Conservation (phyloP, 2,329 filamentous ascomycete genomes). For the Claviceps sp. region DNA sequence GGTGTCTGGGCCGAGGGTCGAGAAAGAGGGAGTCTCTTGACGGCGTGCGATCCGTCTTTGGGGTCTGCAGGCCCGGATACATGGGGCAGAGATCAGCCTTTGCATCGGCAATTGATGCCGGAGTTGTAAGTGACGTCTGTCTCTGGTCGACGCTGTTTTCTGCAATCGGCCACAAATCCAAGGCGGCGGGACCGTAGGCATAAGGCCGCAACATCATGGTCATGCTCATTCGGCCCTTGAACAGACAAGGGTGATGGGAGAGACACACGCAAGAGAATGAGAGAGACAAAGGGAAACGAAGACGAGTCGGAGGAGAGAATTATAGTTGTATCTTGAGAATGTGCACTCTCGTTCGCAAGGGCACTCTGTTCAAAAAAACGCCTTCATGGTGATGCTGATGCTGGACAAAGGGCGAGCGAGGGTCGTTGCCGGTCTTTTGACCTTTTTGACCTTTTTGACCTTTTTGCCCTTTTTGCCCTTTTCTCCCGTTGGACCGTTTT, state of each 20-base stretch:
- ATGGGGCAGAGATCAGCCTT: slow-evolving; percentile 15
- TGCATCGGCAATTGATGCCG: slow-evolving; percentile 8
- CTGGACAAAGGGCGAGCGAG: neutral
- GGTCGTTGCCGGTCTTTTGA: neutral
- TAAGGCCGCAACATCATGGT: slow-evolving; percentile 7
- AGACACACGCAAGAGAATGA: too few species aligned
- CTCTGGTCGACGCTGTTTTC: slow-evolving; percentile 7
- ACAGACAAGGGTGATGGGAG: neutral
- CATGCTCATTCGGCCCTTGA: slow-evolving; percentile 7
- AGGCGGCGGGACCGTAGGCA: slow-evolving; percentile 4
- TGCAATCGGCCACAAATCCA: slow-evolving; percentile 6
- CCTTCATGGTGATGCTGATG: neutral
- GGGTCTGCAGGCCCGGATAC: slow-evolving; percentile 20
- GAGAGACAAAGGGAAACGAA: neutral
- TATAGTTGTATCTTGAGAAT: neutral
- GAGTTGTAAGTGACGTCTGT: slow-evolving; percentile 2
- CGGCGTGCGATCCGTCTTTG: slow-evolving; percentile 11
- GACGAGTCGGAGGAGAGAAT: neutral
- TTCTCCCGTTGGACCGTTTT: neutral
- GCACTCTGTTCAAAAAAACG: neutral
- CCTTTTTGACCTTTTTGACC: neutral
- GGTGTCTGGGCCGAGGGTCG: slow-evolving; percentile 21
- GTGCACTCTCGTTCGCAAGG: neutral
- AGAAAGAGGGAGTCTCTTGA: slow-evolving; percentile 11
- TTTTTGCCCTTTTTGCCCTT: neutral